Percentiles rank a stretch among this genome's conserved stretches.
Conservation (phyloP, 352 stramenopile genomes). For the Phytophthora litchii region DNA sequence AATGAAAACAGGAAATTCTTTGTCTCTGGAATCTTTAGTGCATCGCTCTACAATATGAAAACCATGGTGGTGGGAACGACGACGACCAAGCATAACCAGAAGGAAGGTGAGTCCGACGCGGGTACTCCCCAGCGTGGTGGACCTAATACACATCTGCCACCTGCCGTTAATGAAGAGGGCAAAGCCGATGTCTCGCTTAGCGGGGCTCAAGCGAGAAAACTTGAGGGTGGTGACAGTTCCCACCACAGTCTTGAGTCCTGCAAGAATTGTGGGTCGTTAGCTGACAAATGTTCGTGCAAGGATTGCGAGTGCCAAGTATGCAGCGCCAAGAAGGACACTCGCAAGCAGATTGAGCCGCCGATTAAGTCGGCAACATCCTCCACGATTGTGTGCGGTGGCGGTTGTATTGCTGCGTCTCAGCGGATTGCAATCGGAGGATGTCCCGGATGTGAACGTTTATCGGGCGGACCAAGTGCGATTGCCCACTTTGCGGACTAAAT, state of each 20-base stretch:
- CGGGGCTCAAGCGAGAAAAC: background rate
- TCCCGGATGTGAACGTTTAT: constrained; percentile 23
- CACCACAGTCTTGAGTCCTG: constrained; percentile 26
- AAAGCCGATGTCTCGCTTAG: constrained; percentile 2
- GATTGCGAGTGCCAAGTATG: constrained; percentile 43
- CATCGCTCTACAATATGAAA: too few species aligned
- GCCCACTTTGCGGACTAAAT: constrained; percentile 17
- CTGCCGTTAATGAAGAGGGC: constrained; percentile 5
- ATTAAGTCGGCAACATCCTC: constrained; percentile 34
- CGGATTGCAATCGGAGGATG: constrained; percentile 24
- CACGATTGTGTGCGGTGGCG: constrained; percentile 21
- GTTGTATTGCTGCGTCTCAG: constrained; percentile 22
- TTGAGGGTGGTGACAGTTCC: background rate
- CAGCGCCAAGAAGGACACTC: constrained; percentile 9
- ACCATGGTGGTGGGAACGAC: constrained; percentile 32
- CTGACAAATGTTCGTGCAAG: constrained; percentile 38
- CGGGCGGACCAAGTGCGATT: constrained; percentile 22
- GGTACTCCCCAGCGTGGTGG: constrained; percentile 3
- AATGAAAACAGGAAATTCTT: constrained; percentile 1
- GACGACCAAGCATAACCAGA: constrained; percentile 30
- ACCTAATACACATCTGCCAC: constrained; percentile 1
- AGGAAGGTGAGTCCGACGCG: constrained; percentile 4
- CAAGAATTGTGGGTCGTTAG: constrained; percentile 33
- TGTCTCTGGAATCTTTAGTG: too few species aligned
- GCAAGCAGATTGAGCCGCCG: constrained; percentile 15